Evolutionary conservation across 176 grass and related monocot species (phyloP), one percentile per base, ranked within the genome.

Genomic region (Carex myosuroides): DNA sequence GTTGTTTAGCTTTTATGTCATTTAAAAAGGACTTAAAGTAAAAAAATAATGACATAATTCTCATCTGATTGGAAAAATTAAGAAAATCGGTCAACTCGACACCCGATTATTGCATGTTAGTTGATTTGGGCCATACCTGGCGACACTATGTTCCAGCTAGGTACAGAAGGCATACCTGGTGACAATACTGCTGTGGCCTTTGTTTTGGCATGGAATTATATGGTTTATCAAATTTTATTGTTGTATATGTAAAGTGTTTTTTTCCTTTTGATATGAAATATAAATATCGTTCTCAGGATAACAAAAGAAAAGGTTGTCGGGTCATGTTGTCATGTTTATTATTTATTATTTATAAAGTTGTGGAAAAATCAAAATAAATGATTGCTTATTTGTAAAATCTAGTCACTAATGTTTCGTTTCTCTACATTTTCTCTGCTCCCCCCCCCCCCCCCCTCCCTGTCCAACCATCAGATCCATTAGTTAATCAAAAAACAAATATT

Each of bases 401-500:
- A 4, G 70, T 53, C 12, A 44, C 70, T 75, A 52, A 75, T 75
- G 12, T 44, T 29, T 53, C 13, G 12, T 44, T 29, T 53, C 13
- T 24, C 70, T 74, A 7, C 44, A 74, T 74, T 48, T 26, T 39
- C 21, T 80, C 13, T 61, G 26, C 76, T 35, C 18, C 44, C 76
- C 39, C 53, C 73, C 3, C 8, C 16, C 13, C 64, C 20, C 42
- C 76, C 20, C n/a, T 12, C 35, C 5, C 37, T 6, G 5, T 6
- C 37, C 37, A 41, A 4, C 2, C 61, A 37, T 84, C 21, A 64
- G 35, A 87, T 64, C 35, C 71, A 79, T 84, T 89, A 18, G 83
- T 92, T 80, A 88, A 94, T 88, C 83, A 86, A 85, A 93, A 94
- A 79, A 46, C 85, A 80, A 92, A 80, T 86, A 61, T 62, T 32